These are phyloP conservation scores for Nothophytophthora sp. DNA, from an alignment of 352 stramenopile species.

Conservation along the genomic window DNA sequence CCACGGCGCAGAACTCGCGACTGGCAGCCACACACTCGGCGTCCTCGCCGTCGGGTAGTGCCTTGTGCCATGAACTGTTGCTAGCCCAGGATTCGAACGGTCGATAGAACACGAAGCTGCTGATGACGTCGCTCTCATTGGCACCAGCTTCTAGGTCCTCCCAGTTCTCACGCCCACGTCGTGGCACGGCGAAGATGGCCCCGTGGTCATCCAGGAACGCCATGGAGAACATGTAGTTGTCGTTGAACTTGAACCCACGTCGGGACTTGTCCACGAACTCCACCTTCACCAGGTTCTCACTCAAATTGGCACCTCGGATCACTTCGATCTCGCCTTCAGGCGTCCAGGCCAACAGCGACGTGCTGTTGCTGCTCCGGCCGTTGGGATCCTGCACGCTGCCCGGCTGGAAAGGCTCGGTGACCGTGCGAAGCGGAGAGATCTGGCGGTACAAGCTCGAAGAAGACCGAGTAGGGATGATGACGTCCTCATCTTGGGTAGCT, in stretches of 20 bases:
- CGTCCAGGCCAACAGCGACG: slow-evolving; percentile 72
- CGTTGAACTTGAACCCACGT: slow-evolving; percentile 84
- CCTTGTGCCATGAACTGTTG: slow-evolving; percentile 81
- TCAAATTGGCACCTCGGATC: slow-evolving; percentile 61
- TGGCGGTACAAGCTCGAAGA: slow-evolving; percentile 6
- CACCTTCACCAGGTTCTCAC: slow-evolving; percentile 79
- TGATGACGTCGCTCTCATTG: slow-evolving; percentile 53
- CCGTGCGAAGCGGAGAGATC: slow-evolving; percentile 22
- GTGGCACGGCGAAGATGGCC: slow-evolving; percentile 73
- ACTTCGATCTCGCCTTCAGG: slow-evolving; percentile 80
- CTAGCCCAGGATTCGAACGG: slow-evolving; percentile 83
- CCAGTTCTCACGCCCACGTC: slow-evolving; percentile 62
- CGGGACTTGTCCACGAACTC: slow-evolving; percentile 82
- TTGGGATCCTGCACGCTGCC: slow-evolving; percentile 47
- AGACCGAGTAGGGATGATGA: slow-evolving; percentile 1
- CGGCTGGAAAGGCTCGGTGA: slow-evolving; percentile 69
- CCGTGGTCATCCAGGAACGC: slow-evolving; percentile 68
- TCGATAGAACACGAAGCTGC: slow-evolving; percentile 81
- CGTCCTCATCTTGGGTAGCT: slow-evolving; percentile 20
- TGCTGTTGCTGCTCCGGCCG: slow-evolving; percentile 23
- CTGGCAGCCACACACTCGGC: slow-evolving; percentile 65
- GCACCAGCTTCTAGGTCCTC: slow-evolving; percentile 38
- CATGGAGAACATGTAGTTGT: slow-evolving; percentile 86
- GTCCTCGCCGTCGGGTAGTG: slow-evolving; percentile 68
- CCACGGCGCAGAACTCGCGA: slow-evolving; percentile 73